phyloP scores from a whole-genome alignment of 1,284 basidiomycete species.

The Apiotrichum montevideense region DNA sequence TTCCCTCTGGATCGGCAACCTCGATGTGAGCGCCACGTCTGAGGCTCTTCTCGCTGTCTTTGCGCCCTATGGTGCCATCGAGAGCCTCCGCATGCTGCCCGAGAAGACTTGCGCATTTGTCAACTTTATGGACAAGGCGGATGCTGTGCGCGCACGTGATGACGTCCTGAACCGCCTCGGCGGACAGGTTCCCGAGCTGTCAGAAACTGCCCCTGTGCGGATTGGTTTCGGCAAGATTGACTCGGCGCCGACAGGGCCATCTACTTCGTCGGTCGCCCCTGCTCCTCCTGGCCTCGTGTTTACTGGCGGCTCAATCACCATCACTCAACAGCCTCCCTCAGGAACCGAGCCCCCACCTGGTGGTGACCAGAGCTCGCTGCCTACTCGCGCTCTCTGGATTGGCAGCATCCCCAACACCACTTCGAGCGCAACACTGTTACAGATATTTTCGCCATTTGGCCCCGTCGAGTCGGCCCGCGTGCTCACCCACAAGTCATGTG shows the following conservation, averaged over 20 bases:
- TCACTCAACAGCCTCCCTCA: slow-evolving; percentile 23
- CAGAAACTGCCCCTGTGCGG: slow-evolving; percentile 85
- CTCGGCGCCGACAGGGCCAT: slow-evolving; percentile 73
- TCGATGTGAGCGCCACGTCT: slow-evolving; percentile 86
- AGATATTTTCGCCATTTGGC: slow-evolving; percentile 85
- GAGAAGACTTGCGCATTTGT: slow-evolving; percentile 99
- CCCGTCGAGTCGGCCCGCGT: slow-evolving; percentile 95
- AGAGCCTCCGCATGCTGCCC: slow-evolving; percentile 84
- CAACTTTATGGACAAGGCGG: slow-evolving; percentile 90
- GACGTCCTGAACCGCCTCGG: slow-evolving; percentile 91
- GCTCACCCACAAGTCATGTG: slow-evolving; percentile 71
- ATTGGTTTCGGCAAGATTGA: slow-evolving; percentile 98
- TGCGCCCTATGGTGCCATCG: slow-evolving; percentile 91
- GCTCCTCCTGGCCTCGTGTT: slow-evolving; percentile 52
- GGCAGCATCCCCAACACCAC: slow-evolving; percentile 90
- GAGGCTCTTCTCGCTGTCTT: slow-evolving; percentile 93
- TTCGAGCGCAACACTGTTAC: slow-evolving; percentile 80
- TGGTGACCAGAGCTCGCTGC: slow-evolving; percentile 54
- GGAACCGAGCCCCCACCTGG: slow-evolving; percentile 16
- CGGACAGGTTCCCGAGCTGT: slow-evolving; percentile 80
- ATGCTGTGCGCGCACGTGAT: slow-evolving; percentile 92
- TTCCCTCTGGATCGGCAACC: slow-evolving; percentile 94
- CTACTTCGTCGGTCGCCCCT: slow-evolving; percentile 59
- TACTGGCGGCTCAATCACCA: slow-evolving; percentile 48
- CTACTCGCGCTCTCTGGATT: slow-evolving; percentile 91